Evolutionary conservation across 768 basidiomycete species (phyloP), one percentile per base, ranked within the genome.

Genomic region (Candolleomyces aberdarensis): DNA sequence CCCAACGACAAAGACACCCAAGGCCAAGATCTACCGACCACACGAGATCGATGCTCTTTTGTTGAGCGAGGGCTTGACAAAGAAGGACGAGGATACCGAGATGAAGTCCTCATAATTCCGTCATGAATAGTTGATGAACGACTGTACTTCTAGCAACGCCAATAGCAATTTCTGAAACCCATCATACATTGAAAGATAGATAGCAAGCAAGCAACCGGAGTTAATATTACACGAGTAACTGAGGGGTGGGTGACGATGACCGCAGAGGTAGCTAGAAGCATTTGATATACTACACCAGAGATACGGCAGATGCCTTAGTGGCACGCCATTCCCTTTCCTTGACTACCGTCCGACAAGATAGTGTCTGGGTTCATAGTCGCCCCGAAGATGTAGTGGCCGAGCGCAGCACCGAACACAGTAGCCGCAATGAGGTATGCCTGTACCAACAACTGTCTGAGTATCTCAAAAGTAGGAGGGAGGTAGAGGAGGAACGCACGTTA

Each of bases 21-120:
- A 86, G 69, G 93, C 94, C 46, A 96, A 93, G 83, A 96, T 98
- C 67, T 98, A 91, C 78, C 83, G 84, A 62, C 92, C 95, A 20
- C 75, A 86, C 17, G 95, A 98, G 76, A 89, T 97, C 59, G 94
- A 97, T 69, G 88, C 85, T 9, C 75, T 98, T 64, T 79, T 98
- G 61, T 74, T 83, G 66, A 79, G 87, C 64, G 87, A 95, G 65
- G 92, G 89, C 31, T 76, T 97, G 55, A 92, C 84, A 65, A 96
- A 96, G 82, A 94, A 94, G 75, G 85, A 88, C 56, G 91, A 93
- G 62, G 91, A 93, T 67, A 72, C 85, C 11, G 90, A 91, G 74
- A 92, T 90, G 89, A 89, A 84, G 71, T 68, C 83, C 54, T 70
- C 75, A 63, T 81, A 65, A 77, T 54, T 15, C 19, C n/a, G 20